These are phyloP conservation scores for Nothopassalora personata DNA, from an alignment of 2,329 filamentous ascomycete species.

Conservation along the genomic window DNA sequence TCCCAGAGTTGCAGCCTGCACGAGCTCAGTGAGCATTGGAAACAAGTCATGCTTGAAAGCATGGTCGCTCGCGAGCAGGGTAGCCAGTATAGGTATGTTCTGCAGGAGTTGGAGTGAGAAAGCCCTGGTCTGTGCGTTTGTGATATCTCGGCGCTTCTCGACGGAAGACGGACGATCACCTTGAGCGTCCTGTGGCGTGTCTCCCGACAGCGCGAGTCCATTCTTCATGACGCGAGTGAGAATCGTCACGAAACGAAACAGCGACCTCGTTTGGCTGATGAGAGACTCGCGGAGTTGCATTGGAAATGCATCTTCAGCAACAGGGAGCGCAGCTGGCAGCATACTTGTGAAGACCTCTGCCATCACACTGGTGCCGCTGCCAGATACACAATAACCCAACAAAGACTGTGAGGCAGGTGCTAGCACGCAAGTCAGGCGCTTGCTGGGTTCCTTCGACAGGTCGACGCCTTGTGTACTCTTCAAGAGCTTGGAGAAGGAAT, in stretches of 20 bases:
- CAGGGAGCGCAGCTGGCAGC: constrained; percentile 16
- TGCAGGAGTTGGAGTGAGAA: constrained; percentile 17
- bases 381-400: constrained; percentile 59
- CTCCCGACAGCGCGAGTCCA: constrained; percentile 8
- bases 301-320: constrained; percentile 19
- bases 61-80: constrained; percentile 21
- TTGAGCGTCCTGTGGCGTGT: background rate
- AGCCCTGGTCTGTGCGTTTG: constrained; percentile 8
- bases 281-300: constrained; percentile 13
- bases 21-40: constrained; percentile 19
- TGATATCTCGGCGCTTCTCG: background rate
- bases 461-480: constrained; percentile 71
- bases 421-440: constrained; percentile 57
- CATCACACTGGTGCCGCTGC: constrained; percentile 14
- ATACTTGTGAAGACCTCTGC: constrained; percentile 14
- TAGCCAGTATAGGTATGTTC: constrained; percentile 21
- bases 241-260: constrained; percentile 15
- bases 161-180: background rate
- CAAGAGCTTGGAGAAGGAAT: constrained; percentile 66
- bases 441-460: constrained; percentile 45
- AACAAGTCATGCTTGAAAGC: constrained; percentile 22
- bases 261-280: constrained; percentile 17
- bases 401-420: constrained; percentile 70
- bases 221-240: constrained; percentile 19
- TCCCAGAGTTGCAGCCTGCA: constrained; percentile 17